These are phyloP conservation scores for Cercophora newfieldiana DNA, from an alignment of 495 filamentous ascomycete genomes.

Conservation along the genomic window DNA sequence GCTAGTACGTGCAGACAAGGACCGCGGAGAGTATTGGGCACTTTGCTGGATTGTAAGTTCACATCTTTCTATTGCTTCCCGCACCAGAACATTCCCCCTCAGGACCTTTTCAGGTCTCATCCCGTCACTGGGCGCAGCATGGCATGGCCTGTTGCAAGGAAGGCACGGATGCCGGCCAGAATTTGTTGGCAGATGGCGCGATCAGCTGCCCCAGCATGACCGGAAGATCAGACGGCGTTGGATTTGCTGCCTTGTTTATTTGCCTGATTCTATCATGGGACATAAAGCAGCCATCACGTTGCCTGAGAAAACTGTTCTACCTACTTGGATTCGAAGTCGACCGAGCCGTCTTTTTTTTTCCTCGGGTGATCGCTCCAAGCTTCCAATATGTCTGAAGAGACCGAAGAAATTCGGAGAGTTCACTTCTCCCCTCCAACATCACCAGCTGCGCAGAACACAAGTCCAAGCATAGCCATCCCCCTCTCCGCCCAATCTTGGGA, in stretches of 20 bases:
- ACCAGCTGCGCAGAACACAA: not conserved
- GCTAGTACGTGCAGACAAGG: no score
- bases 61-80: not conserved
- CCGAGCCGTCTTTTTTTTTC: not conserved
- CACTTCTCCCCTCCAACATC: not conserved
- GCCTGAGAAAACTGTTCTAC: no score
- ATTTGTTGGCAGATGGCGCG: no score
- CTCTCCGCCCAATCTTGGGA: not conserved
- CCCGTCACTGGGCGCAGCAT: not conserved
- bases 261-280: no score
- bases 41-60: not conserved
- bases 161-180: no score
- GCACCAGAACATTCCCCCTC: not conserved
- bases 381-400: not conserved
- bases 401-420: not conserved
- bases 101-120: not conserved
- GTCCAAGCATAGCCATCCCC: not conserved
- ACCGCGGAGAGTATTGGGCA: not conserved
- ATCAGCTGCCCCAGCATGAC: no score
- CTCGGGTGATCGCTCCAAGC: not conserved
- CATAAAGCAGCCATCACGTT: no score
- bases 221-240: no score
- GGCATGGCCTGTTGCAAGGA: no score
- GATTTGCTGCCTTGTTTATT: no score
- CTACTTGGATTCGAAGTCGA: not conserved